phyloP scores from a whole-genome alignment of 108 stramenopile species.

The Nitzschia inconspicua region DNA sequence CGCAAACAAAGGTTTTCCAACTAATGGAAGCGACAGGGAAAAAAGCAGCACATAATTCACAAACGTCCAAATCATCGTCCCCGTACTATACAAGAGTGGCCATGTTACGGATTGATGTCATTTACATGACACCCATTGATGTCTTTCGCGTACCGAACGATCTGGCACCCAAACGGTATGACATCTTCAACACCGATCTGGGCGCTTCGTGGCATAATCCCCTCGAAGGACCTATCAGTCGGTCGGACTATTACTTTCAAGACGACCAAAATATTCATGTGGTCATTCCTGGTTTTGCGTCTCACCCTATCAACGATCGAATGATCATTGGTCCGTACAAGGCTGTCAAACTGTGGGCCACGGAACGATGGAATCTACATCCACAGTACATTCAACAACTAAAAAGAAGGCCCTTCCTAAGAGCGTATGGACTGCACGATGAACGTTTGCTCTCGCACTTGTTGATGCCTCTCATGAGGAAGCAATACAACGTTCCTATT shows the following conservation, averaged over 20 bases:
- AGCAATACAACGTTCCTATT: background rate
- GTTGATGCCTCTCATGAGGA: background rate
- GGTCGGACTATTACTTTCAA: background rate
- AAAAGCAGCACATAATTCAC: too few relatives aligned
- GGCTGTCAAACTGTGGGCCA: conserved; percentile 53
- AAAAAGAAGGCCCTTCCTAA: too few relatives aligned
- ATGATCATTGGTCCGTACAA: conserved; percentile 48
- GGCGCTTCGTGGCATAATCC: background rate
- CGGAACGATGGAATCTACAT: too few relatives aligned
- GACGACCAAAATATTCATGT: conserved; percentile 6
- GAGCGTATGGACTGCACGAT: conserved; percentile 5
- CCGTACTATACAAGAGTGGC: conserved; percentile 27
- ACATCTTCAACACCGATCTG: background rate
- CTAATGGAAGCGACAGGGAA: conserved; percentile 9
- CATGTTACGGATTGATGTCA: conserved; percentile 37
- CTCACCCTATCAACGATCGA: conserved; percentile 45
- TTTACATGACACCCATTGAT: conserved; percentile 34
- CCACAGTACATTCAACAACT: too few relatives aligned
- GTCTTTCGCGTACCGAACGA: background rate
- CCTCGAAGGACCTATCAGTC: background rate
- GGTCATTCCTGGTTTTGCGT: conserved; percentile 26
- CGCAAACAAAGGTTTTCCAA: background rate
- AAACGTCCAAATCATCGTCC: too few relatives aligned
- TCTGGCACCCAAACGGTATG: background rate
- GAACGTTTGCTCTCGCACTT: conserved; percentile 3